A percentile compares a stretch with the other conserved stretches of the same genome.
phyloP scores from a whole-genome alignment of 2,329 filamentous ascomycete genomes.

The Hirsutella minnesotensis region DNA sequence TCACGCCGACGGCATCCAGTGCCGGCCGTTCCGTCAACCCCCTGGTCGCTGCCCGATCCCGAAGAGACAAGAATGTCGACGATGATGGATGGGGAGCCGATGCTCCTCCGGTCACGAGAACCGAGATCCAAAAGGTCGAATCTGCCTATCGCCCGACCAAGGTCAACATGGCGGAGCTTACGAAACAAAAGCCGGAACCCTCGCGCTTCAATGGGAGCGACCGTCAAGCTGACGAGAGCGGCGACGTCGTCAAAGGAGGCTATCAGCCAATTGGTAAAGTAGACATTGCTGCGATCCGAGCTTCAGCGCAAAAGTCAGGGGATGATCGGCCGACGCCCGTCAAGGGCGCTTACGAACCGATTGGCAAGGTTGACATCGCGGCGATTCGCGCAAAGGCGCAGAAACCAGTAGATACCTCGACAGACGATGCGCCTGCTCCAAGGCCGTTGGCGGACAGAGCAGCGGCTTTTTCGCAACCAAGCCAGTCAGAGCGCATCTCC shows the following conservation, averaged over 20 bases:
- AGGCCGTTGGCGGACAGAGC: slow-evolving; percentile 65
- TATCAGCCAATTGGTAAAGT: slow-evolving; percentile 96
- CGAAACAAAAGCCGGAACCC: slow-evolving; percentile 56
- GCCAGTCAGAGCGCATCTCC: slow-evolving; percentile 66
- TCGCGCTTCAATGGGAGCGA: slow-evolving; percentile 44
- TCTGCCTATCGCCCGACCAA: slow-evolving; percentile 91
- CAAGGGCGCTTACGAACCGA: slow-evolving; percentile 86
- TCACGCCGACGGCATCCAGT: slow-evolving; percentile 59
- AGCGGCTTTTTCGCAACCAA: slow-evolving; percentile 51
- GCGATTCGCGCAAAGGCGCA: slow-evolving; percentile 81
- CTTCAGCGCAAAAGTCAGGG: slow-evolving; percentile 52
- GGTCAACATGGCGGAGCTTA: slow-evolving; percentile 83
- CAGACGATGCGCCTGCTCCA: slow-evolving; percentile 25
- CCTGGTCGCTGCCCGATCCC: slow-evolving; percentile 52
- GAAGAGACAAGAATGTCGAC: slow-evolving; percentile 49
- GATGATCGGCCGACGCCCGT: slow-evolving; percentile 77
- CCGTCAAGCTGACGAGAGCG: slow-evolving; percentile 28
- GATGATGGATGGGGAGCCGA: slow-evolving; percentile 90
- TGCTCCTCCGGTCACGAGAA: slow-evolving; percentile 80
- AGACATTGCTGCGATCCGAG: slow-evolving; percentile 86
- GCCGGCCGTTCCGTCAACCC: slow-evolving; percentile 49
- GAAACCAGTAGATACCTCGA: slow-evolving; percentile 38
- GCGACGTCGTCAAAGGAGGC: slow-evolving; percentile 66
- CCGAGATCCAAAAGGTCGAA: slow-evolving; percentile 81
- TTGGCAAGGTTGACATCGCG: slow-evolving; percentile 94